Base-by-base conservation (phyloP, 192 early-diverging fungal genomes). In the Hyaloraphidium curvatum region DNA sequence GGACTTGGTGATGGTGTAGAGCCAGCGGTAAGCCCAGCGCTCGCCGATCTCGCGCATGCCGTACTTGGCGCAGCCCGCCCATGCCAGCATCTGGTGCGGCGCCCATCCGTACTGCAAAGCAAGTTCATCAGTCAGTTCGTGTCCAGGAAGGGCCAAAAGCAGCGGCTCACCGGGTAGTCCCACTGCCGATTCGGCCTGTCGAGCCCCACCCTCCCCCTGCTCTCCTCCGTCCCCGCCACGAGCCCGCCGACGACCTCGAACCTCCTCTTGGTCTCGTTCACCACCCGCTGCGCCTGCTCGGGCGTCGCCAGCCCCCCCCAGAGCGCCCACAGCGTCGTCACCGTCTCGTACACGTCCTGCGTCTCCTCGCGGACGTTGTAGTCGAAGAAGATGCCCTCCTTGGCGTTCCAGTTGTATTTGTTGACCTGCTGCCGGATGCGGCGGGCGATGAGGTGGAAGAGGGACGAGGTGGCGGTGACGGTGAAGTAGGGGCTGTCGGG, bases 21-120 rank as follows among this genome's bases (percentile, higher is more conserved):
- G 69, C 94, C 94, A 98, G 19, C 91, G 83, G 69, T 98, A 98
- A 1, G 86, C 83, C 16, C 84, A 62, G 23, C 88, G 72, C 5
- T 74, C 73, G 0, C 87, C 80, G 4, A 83, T 80, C 7, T 71
- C 76, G 31, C 62, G 56, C 55, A 71, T 84, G 5, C 83, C 85
- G 66, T 98, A 98, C 53, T 77, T 72, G 48, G 77, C 75, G 41
- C 96, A 73, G 2, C 84, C 90, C 53, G 77, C 70, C 94, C 94
- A 98, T 5, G 87, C 84, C 61, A 98, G 75, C 19, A 98, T 98
- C 66, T 98, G 94, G 67, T 98, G 94, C 37, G 94, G 94, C n/a
- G 91, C 90, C 94, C 94, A 96, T 3, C 94, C 86, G 55, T 81
- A 85, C 1, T 81, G 84, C 41, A 75, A 89, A 31, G 28, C 43